A percentile compares a stretch with the other conserved stretches of the same genome.
phyloP scores from a whole-genome alignment of 306 rosid species.

The Quercus ilex region DNA sequence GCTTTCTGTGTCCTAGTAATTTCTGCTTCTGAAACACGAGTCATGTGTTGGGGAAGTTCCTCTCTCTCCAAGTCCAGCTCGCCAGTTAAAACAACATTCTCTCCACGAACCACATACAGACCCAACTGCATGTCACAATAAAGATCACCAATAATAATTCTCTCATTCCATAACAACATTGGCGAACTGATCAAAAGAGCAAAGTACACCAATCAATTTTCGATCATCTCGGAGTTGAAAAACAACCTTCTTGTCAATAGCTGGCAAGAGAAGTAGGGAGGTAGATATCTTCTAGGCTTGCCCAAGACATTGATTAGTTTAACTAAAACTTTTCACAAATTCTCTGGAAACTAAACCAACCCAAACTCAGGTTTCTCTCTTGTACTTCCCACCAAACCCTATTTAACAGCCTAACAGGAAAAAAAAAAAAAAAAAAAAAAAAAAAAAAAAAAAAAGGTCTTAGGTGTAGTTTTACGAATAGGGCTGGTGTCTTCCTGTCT shows the following conservation, averaged over 20 bases:
- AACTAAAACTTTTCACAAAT: neutral
- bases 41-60: conserved; percentile 88
- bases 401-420: neutral
- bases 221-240: conserved; percentile 86
- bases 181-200: conserved; percentile 94
- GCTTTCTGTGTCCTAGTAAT: conserved; percentile 48
- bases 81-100: conserved; percentile 88
- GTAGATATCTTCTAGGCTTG: conserved; percentile 84
- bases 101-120: conserved; percentile 88
- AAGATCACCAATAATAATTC: conserved; percentile 80
- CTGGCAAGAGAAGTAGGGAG: conserved; percentile 93
- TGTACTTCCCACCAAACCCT: conserved; percentile 9
- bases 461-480: too few species aligned
- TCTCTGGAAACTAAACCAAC: conserved; percentile 34
- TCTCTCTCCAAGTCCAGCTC: conserved; percentile 90
- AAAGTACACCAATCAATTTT: conserved; percentile 80
- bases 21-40: conserved; percentile 65
- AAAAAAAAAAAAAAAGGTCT: neutral
- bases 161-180: conserved; percentile 91
- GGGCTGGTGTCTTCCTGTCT: too few species aligned
- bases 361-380: conserved; percentile 40
- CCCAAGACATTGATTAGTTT: conserved; percentile 71
- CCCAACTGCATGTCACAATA: conserved; percentile 87
- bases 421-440: too few species aligned
- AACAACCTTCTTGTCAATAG: conserved; percentile 88